phyloP scores from a whole-genome alignment of 106 monocot species.

The Dendrobium huoshanense region DNA sequence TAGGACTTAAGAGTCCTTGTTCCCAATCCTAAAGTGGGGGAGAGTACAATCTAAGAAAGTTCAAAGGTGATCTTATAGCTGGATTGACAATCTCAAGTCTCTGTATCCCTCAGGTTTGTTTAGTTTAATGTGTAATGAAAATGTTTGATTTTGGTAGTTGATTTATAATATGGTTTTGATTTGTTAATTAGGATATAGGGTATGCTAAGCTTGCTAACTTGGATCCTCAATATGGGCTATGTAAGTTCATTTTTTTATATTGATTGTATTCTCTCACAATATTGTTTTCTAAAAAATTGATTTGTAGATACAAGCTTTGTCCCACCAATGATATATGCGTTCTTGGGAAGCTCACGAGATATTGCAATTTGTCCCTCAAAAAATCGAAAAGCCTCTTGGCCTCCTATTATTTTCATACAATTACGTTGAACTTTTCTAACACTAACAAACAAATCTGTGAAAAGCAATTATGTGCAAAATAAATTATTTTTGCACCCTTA shows the following conservation, averaged over 20 bases:
- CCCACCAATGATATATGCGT: slow-evolving; percentile 73
- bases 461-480: too few relatives aligned
- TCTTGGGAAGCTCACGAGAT: slow-evolving; percentile 87
- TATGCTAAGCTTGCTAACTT: slow-evolving; percentile 26
- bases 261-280: neutral
- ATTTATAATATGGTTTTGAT: neutral
- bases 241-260: slow-evolving; percentile 7
- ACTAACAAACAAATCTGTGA: too few relatives aligned
- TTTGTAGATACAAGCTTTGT: slow-evolving; percentile 82
- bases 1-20: slow-evolving; percentile 57
- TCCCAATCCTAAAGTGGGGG: slow-evolving; percentile 77
- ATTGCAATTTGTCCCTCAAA: slow-evolving; percentile 22
- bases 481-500: too few relatives aligned
- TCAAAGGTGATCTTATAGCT: slow-evolving; percentile 80
- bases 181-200: slow-evolving; percentile 12
- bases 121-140: neutral
- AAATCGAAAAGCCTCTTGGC: too few relatives aligned
- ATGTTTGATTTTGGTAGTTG: neutral
- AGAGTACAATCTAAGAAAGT: slow-evolving; percentile 49
- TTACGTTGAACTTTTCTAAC: too few relatives aligned
- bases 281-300: neutral
- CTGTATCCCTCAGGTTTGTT: slow-evolving; percentile 81
- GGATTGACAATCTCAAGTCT: slow-evolving; percentile 95
- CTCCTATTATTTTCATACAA: too few relatives aligned
- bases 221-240: slow-evolving; percentile 25